A percentile compares a stretch with the other conserved stretches of the same genome.
Evolutionary conservation across 2,329 filamentous ascomycete genomes (phyloP).

Genomic region (Emmonsiellopsis sp.): DNA sequence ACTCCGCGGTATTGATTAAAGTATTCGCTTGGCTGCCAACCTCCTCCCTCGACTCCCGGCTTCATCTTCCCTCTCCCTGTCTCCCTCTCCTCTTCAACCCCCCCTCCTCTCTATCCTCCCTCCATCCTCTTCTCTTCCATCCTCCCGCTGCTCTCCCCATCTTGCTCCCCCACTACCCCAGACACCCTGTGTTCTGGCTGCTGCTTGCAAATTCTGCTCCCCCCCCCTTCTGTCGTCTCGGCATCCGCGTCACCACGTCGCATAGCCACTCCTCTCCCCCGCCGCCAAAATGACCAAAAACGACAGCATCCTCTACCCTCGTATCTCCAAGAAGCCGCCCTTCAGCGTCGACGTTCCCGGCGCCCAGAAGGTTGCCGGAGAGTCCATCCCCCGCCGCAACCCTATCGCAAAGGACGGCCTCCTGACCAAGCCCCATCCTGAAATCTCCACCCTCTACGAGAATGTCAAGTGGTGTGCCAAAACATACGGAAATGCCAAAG

Average conservation of each 20-base stretch:
- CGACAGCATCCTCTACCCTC: conserved; percentile 29
- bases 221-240: not conserved
- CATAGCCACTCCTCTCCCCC: no score
- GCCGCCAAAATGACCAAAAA: conserved; percentile 18
- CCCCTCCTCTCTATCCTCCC: not conserved
- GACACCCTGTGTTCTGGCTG: not conserved
- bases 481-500: conserved; percentile 53
- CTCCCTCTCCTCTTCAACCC: not conserved
- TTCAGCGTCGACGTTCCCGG: conserved; percentile 67
- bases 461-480: conserved; percentile 62
- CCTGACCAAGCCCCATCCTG: conserved; percentile 54
- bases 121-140: no score
- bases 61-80: not conserved
- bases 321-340: conserved; percentile 59
- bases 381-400: conserved; percentile 76
- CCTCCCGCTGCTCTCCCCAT: not conserved
- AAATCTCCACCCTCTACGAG: conserved; percentile 69
- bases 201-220: not conserved
- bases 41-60: not conserved
- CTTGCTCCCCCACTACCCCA: not conserved
- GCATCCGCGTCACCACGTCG: not conserved
- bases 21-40: not conserved
- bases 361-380: conserved; percentile 61
- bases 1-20: no score
- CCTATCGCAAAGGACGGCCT: conserved; percentile 62